Evolutionary conservation across 2,329 filamentous ascomycete species (phyloP).

Genomic region (Trichophyton schoenleinii): DNA sequence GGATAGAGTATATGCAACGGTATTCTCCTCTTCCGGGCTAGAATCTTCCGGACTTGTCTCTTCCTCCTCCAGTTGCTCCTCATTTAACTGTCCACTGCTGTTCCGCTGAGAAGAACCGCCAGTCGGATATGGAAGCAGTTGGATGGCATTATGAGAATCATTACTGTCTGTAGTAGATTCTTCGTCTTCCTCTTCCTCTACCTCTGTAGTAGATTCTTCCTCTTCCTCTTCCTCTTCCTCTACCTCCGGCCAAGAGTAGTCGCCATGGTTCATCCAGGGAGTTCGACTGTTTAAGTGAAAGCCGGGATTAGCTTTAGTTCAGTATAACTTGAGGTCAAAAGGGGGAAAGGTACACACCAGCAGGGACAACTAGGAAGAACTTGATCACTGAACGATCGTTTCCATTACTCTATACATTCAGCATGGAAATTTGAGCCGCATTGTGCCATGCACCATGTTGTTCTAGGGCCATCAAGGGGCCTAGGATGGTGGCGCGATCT

Average conservation of each 20-base stretch:
- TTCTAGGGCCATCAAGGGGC: not conserved
- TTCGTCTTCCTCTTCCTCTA: not conserved
- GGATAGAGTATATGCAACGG: no score
- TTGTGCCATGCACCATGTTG: constrained; percentile 1
- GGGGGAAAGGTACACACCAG: not conserved
- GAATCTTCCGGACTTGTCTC: no score
- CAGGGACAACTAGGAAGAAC: not conserved
- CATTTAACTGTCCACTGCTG: no score
- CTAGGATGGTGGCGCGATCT: no score
- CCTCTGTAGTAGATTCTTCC: not conserved
- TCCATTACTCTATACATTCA: not conserved
- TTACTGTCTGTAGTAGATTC: not conserved
- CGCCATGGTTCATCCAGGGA: not conserved
- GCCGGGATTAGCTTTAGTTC: not conserved
- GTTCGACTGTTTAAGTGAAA: not conserved
- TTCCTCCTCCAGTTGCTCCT: no score
- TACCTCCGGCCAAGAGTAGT: not conserved
- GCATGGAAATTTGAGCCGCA: constrained; percentile 4
- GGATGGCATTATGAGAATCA: no score
- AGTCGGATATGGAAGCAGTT: no score
- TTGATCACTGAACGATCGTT: not conserved
- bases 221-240: not conserved
- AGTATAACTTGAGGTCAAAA: not conserved
- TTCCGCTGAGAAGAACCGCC: no score
- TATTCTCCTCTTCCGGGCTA: no score